These are phyloP conservation scores for Chloroidium sp. DNA, from an alignment of 163 green algal species.

Conservation along the genomic window DNA sequence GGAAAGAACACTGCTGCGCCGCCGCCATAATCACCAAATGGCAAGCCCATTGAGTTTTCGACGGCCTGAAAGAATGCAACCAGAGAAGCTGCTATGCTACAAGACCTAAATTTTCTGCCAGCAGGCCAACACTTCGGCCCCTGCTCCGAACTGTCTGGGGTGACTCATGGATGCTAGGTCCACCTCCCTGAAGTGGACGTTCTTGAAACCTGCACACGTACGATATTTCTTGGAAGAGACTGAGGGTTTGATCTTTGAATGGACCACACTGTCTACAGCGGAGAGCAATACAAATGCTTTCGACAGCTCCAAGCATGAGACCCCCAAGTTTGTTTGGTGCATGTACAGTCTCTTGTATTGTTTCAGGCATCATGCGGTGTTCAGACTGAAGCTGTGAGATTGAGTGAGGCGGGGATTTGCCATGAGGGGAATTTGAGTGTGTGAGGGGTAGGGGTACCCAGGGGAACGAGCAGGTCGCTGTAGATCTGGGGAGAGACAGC, in stretches of 20 bases:
- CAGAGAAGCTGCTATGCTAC: too few relatives aligned
- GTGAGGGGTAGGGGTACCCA: background rate
- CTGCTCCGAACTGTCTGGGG: background rate
- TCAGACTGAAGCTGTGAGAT: too few relatives aligned
- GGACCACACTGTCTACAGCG: background rate
- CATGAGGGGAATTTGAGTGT: background rate
- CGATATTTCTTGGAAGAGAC: background rate
- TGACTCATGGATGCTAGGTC: background rate
- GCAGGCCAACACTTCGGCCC: background rate
- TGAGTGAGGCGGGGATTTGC: too few relatives aligned
- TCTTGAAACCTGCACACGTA: background rate
- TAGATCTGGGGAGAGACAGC: constrained; percentile 23
- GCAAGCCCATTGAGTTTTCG: too few relatives aligned
- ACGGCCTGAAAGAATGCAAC: too few relatives aligned
- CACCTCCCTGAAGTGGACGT: background rate
- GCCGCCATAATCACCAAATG: too few relatives aligned
- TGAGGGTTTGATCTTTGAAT: background rate
- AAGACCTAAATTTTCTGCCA: background rate
- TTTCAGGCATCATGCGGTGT: too few relatives aligned
- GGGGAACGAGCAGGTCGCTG: constrained; percentile 15
- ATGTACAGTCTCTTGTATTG: background rate
- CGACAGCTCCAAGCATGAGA: background rate
- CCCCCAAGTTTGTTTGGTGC: background rate
- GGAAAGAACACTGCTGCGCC: too few relatives aligned
- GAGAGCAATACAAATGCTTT: background rate